phyloP scores from a whole-genome alignment of 768 basidiomycete species.

The Agrocybe praecox region DNA sequence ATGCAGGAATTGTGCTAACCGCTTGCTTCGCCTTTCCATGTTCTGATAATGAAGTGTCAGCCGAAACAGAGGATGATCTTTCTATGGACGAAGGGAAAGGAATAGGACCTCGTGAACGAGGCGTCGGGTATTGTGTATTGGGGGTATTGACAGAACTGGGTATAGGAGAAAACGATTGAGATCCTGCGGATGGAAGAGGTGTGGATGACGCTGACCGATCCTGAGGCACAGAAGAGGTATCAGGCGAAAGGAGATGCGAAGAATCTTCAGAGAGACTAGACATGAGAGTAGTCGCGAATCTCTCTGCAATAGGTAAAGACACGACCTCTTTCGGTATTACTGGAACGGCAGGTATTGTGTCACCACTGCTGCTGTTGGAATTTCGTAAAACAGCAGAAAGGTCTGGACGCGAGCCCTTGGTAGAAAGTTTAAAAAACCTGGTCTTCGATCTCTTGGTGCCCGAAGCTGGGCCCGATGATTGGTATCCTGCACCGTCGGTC shows the following conservation, averaged over 20 bases:
- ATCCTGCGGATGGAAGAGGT: slow-evolving; percentile 5
- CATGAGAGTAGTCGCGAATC: slow-evolving; percentile 41
- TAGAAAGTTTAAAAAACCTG: slow-evolving; percentile 46
- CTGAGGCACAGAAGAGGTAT: not conserved
- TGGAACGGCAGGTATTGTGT: slow-evolving; percentile 20
- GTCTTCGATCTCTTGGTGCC: slow-evolving; percentile 38
- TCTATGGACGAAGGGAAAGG: not conserved
- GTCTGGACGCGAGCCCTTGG: slow-evolving; percentile 39
- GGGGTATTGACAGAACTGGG: not conserved
- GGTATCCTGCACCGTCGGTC: slow-evolving; percentile 30
- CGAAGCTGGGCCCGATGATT: too few species aligned
- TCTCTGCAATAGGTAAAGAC: slow-evolving; percentile 47
- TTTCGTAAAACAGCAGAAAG: slow-evolving; percentile 10
- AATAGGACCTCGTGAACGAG: not conserved
- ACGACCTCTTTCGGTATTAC: slow-evolving; percentile 28
- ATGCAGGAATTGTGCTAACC: not conserved
- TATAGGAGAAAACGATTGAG: slow-evolving; percentile 3
- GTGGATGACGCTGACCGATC: not conserved
- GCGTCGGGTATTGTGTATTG: not conserved
- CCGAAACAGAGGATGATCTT: too few species aligned
- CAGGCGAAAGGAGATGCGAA: not conserved
- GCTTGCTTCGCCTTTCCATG: not conserved
- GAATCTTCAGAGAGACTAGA: not conserved
- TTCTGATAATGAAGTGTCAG: too few species aligned
- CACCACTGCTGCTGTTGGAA: slow-evolving; percentile 12